Percentiles rank a stretch among this genome's conserved stretches.
phyloP scores from a whole-genome alignment of 108 stramenopile genomes.

The Fragilariopsis cylindrus region DNA sequence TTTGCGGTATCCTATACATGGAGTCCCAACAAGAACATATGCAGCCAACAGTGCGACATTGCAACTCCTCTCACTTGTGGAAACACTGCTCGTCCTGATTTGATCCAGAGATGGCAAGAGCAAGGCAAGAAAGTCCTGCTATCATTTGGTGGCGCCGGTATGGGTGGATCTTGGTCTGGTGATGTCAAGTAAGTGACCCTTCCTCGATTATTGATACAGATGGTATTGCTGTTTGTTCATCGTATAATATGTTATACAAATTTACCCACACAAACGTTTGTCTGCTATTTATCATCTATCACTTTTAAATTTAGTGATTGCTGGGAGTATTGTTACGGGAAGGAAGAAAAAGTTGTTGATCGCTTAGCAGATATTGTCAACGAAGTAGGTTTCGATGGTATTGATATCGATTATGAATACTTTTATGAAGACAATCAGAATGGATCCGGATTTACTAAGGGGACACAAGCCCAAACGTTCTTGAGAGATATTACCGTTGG shows the following conservation, averaged over 20 bases:
- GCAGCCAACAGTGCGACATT: conserved; percentile 43
- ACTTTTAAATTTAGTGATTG: conserved; percentile 38
- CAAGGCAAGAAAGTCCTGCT: conserved; percentile 66
- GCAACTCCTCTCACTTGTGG: conserved; percentile 41
- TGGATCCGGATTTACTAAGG: conserved; percentile 29
- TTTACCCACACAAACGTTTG: conserved; percentile 28
- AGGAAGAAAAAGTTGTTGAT: conserved; percentile 45
- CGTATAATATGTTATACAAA: too few relatives aligned
- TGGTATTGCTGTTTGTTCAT: too few relatives aligned
- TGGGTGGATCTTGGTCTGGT: conserved; percentile 59
- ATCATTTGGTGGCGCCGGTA: conserved; percentile 67
- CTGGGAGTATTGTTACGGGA: conserved; percentile 78
- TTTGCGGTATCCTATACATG: conserved; percentile 60
- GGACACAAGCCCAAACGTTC: conserved; percentile 44
- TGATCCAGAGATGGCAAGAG: conserved; percentile 45
- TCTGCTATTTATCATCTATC: too few relatives aligned
- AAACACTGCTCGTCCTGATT: conserved; percentile 33
- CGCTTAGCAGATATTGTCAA: conserved; percentile 46
- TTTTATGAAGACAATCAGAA: conserved; percentile 52
- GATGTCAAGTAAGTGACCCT: conserved; percentile 28
- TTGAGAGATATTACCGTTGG: conserved; percentile 36
- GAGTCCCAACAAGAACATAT: conserved; percentile 39
- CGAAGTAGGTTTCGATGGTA: conserved; percentile 50
- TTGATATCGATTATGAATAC: conserved; percentile 77
- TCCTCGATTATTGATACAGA: too few relatives aligned